A percentile compares a stretch with the other conserved stretches of the same genome.
These are phyloP conservation scores for Aspergillus sclerotioniger DNA, from an alignment of 495 filamentous ascomycete species.

Conservation along the genomic window DNA sequence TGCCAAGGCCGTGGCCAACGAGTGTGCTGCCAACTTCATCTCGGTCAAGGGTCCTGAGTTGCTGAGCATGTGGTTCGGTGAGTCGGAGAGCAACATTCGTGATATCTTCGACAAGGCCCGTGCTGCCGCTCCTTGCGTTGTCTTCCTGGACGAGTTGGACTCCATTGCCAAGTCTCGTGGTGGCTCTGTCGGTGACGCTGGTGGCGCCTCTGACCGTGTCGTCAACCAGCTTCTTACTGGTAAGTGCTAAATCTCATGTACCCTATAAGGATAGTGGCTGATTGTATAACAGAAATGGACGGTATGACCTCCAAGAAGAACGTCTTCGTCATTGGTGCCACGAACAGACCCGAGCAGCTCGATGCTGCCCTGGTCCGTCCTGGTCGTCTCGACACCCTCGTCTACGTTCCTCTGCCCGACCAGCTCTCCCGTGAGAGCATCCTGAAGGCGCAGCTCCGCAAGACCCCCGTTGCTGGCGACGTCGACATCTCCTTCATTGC, in stretches of 20 bases:
- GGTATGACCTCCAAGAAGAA: constrained; percentile 99
- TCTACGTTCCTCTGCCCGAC: constrained; percentile 96
- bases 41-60: constrained; percentile 98
- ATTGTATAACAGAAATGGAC: constrained; percentile 78
- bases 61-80: constrained; percentile 99
- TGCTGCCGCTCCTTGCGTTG: constrained; percentile 95
- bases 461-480: constrained; percentile 88
- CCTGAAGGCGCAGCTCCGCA: constrained; percentile 94
- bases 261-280: constrained; percentile 40
- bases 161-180: constrained; percentile 99
- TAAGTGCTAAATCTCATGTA: constrained; percentile 47
- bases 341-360: constrained; percentile 97
- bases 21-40: constrained; percentile 99
- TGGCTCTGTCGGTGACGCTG: constrained; percentile 94
- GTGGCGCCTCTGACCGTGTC: constrained; percentile 97
- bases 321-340: constrained; percentile 98
- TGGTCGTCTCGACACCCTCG: constrained; percentile 95
- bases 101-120: constrained; percentile 99
- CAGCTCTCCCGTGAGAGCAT: constrained; percentile 83
- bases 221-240: constrained; percentile 98
- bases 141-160: constrained; percentile 98
- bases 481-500: constrained; percentile 90
- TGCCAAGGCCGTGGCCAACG: constrained; percentile 98
- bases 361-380: constrained; percentile 97
- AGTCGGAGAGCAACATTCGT: constrained; percentile 99